phyloP scores from a whole-genome alignment of 2,329 filamentous ascomycete genomes.

The Neoarthrinium moseri region DNA sequence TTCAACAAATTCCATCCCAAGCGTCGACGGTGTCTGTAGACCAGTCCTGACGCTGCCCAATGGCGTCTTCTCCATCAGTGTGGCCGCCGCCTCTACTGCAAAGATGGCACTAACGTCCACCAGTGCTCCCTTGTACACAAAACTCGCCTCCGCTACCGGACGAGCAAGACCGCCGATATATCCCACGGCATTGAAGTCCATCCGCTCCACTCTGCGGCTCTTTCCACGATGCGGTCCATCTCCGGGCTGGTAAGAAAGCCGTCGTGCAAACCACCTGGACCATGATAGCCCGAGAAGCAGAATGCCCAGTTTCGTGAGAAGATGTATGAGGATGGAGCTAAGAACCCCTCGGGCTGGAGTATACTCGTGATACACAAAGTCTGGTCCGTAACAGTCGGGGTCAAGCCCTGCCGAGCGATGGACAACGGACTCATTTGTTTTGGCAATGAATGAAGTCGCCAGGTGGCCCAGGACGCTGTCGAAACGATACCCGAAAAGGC shows the following conservation, averaged over 20 bases:
- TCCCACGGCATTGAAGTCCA: conserved; percentile 3
- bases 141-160: background rate
- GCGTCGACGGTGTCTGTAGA: conserved; percentile 3
- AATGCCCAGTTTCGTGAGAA: conserved; percentile 11
- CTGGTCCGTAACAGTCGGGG: conserved; percentile 18
- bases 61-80: background rate
- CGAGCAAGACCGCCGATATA: background rate
- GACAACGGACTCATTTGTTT: conserved; percentile 18
- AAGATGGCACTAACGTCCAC: conserved; percentile 6
- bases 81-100: conserved; percentile 6
- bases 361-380: conserved; percentile 22
- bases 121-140: background rate
- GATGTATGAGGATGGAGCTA: conserved; percentile 11
- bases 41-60: background rate
- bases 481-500: conserved; percentile 11
- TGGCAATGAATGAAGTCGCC: conserved; percentile 18
- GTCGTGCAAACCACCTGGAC: conserved; percentile 11
- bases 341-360: conserved; percentile 11
- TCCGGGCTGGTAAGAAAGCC: background rate
- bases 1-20: conserved; percentile 5
- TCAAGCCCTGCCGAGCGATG: conserved; percentile 21
- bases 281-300: conserved; percentile 18
- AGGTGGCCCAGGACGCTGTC: conserved; percentile 17
- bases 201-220: conserved; percentile 2
- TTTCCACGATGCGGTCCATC: conserved; percentile 3